Evolutionary conservation across 371 early-diverging fungal species (phyloP), one percentile per base, ranked within the genome.

Genomic region (Chytridium lagenaria): DNA sequence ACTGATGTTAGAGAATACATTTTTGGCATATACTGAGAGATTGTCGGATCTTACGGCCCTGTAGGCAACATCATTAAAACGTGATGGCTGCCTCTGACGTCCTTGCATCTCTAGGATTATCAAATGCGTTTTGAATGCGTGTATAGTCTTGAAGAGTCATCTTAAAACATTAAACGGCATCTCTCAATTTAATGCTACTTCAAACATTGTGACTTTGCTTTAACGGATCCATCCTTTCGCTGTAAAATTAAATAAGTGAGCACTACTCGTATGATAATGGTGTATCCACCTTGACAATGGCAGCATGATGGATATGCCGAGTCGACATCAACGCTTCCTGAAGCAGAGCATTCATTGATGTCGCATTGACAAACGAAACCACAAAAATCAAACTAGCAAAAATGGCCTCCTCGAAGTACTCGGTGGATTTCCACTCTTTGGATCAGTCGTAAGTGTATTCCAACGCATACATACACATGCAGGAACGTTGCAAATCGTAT

Each of bases 301-400:
- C 86, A 10, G 83, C 84, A 39, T 84, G 79, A 37, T 68, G 67
- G 44, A 86, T 69, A 59, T 86, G 81, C 30, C 71, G 70, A 1
- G 86, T 84, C 2, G 77, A 69, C 31, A 86, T 33, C 19, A 84
- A 65, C 16, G 82, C 83, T 76, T 86, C 84, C 59, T 82, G 80
- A 22, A 86, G 70, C 2, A 86, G 73, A 15, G 83, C 72, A 68
- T 85, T 85, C 85, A 85, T 85, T n/a, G n/a, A n/a, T n/a, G n/a
- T n/a, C 50, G 7, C 55, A 52, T 31, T 61, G 30, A 19, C 57
- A 55, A 19, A 15, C 26, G 7, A 10, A 5, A 19, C 22, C 57
- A 55, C 57, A 55, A 26, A 30, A 55, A 55, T 55, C 23, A 10
- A 30, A 7, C 23, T 55, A 16, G 7, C 16, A 55, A 55, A 55